These are phyloP conservation scores for Artemisia princeps DNA, from an alignment of 140 eudicot species.

Conservation along the genomic window DNA sequence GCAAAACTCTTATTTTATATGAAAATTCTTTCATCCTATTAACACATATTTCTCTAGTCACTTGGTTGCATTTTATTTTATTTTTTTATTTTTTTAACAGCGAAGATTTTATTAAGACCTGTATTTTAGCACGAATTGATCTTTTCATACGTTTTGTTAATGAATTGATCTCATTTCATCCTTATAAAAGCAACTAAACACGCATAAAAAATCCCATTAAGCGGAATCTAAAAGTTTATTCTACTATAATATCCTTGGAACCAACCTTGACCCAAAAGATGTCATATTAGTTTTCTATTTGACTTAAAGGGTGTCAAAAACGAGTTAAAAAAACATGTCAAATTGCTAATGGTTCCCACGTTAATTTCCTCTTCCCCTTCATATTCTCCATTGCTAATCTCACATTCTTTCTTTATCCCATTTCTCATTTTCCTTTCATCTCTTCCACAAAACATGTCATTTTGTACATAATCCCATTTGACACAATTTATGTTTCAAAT, in stretches of 20 bases:
- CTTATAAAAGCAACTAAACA: not conserved
- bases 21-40: too few species aligned
- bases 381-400: slow-evolving; percentile 21
- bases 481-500: not conserved
- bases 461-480: not conserved
- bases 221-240: not conserved
- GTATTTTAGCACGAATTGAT: too few species aligned
- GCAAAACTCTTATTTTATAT: too few species aligned
- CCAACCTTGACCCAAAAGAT: not conserved
- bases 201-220: not conserved
- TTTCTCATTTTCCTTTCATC: slow-evolving; percentile 9
- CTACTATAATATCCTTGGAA: too few species aligned
- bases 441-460: not conserved
- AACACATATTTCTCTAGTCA: too few species aligned
- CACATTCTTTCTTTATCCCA: slow-evolving; percentile 17
- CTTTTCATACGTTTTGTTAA: too few species aligned
- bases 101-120: too few species aligned
- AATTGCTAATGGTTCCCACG: slow-evolving; percentile 37
- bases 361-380: slow-evolving; percentile 27
- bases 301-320: slow-evolving; percentile 15
- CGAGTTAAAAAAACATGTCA: slow-evolving; percentile 16
- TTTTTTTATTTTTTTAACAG: too few species aligned
- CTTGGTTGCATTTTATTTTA: too few species aligned
- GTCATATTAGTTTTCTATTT: not conserved
- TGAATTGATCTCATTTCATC: not conserved